Percentiles rank a stretch among this genome's conserved stretches.
phyloP scores from a whole-genome alignment of 2,329 filamentous ascomycete genomes.

The Juglanconis sp. region DNA sequence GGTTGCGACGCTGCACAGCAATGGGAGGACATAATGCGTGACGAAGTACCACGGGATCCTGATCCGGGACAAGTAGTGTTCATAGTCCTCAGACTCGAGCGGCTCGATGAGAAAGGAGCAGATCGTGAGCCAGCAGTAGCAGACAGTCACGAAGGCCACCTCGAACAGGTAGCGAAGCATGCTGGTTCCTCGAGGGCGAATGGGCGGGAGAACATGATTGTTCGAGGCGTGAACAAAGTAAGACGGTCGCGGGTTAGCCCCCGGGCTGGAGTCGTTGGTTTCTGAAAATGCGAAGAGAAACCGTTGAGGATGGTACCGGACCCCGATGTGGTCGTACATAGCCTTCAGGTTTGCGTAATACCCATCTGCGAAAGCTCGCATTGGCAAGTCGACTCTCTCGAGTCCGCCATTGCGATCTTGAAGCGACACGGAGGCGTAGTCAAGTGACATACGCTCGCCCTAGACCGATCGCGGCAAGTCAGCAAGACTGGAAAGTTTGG shows the following conservation, averaged over 20 bases:
- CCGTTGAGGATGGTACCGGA: background rate
- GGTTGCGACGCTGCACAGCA: background rate
- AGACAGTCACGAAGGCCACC: background rate
- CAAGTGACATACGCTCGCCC: background rate
- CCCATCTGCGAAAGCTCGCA: background rate
- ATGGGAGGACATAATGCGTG: background rate
- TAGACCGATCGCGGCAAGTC: background rate
- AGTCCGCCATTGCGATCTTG: background rate
- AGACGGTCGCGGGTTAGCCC: background rate
- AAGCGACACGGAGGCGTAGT: background rate
- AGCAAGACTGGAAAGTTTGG: background rate
- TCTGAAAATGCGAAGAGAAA: background rate
- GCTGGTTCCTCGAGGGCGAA: background rate
- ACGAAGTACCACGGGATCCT: background rate
- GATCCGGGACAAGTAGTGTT: background rate
- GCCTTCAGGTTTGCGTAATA: background rate
- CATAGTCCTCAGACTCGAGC: background rate
- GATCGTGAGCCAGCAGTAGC: background rate
- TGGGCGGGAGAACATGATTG: background rate
- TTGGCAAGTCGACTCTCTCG: background rate
- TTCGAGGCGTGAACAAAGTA: background rate
- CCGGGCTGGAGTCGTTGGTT: background rate
- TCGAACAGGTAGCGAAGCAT: background rate
- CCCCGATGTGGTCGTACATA: background rate
- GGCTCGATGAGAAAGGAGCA: background rate